Evolutionary conservation across 192 early-diverging fungal species (phyloP).

Genomic region (Entomortierella chlamydospora): DNA sequence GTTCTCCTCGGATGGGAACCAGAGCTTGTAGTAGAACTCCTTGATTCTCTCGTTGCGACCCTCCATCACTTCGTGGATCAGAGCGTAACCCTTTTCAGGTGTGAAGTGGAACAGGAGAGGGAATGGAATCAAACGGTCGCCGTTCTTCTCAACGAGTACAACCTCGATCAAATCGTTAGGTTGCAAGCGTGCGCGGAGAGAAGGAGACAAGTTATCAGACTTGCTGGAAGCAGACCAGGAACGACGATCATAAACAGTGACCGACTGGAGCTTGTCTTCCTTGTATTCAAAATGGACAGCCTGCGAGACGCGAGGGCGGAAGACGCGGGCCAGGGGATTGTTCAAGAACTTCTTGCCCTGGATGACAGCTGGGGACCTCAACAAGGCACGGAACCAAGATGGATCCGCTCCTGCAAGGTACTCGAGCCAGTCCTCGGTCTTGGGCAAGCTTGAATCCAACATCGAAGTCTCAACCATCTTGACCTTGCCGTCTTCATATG

Average conservation of each 20-base stretch:
- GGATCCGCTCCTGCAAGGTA: constrained; percentile 76
- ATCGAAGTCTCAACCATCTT: constrained; percentile 65
- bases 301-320: constrained; percentile 72
- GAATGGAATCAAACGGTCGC: constrained; percentile 75
- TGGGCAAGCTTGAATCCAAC: constrained; percentile 65
- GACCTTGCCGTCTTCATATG: constrained; percentile 60
- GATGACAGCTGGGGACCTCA: constrained; percentile 81
- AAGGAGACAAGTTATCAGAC: constrained; percentile 58
- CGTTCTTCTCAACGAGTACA: constrained; percentile 75
- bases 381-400: constrained; percentile 87
- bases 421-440: constrained; percentile 73
- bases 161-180: constrained; percentile 65
- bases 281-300: constrained; percentile 59
- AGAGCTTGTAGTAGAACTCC: constrained; percentile 86
- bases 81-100: constrained; percentile 79
- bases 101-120: constrained; percentile 86
- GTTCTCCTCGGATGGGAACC: constrained; percentile 71
- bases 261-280: constrained; percentile 45
- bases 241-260: constrained; percentile 67
- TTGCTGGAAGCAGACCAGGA: constrained; percentile 66
- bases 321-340: constrained; percentile 73
- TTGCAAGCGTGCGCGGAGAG: constrained; percentile 63
- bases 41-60: constrained; percentile 87
- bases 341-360: constrained; percentile 77
- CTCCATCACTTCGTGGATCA: constrained; percentile 91